Conservation (phyloP, 371 early-diverging fungal genomes). For the Actinomortierella wolfii region DNA sequence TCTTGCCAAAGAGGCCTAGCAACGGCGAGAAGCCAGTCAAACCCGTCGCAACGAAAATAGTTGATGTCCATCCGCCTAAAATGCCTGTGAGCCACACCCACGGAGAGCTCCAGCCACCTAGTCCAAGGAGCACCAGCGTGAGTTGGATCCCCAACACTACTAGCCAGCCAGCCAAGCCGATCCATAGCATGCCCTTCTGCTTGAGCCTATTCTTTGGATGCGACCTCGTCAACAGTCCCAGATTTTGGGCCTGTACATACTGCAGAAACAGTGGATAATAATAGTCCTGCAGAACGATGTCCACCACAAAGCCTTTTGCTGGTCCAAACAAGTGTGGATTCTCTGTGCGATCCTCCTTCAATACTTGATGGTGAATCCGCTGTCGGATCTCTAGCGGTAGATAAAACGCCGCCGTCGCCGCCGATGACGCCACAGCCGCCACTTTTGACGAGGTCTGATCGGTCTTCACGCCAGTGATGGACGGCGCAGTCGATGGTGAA, state of each 20-base stretch:
- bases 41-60: slow-evolving; percentile 30
- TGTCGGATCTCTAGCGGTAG: slow-evolving; percentile 38
- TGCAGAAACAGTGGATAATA: slow-evolving; percentile 33
- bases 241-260: slow-evolving; percentile 24
- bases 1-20: slow-evolving; percentile 32
- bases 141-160: slow-evolving; percentile 21
- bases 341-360: slow-evolving; percentile 25
- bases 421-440: slow-evolving; percentile 27
- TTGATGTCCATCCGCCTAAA: slow-evolving; percentile 26
- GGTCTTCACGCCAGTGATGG: background rate
- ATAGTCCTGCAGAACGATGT: slow-evolving; percentile 35
- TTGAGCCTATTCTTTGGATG: slow-evolving; percentile 30
- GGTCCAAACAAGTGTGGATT: slow-evolving; percentile 35
- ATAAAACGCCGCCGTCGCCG: slow-evolving; percentile 37
- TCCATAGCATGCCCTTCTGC: slow-evolving; percentile 25
- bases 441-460: slow-evolving; percentile 2
- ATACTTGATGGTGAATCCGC: slow-evolving; percentile 34
- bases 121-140: slow-evolving; percentile 17
- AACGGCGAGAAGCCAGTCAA: slow-evolving; percentile 34
- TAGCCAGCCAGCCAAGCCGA: slow-evolving; percentile 18
- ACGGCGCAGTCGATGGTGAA: background rate
- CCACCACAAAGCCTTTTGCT: slow-evolving; percentile 41
- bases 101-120: slow-evolving; percentile 32
- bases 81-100: slow-evolving; percentile 38
- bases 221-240: slow-evolving; percentile 23